Evolutionary conservation across 2,329 filamentous ascomycete species (phyloP).

Genomic region (Verticillium zaregamsianum): DNA sequence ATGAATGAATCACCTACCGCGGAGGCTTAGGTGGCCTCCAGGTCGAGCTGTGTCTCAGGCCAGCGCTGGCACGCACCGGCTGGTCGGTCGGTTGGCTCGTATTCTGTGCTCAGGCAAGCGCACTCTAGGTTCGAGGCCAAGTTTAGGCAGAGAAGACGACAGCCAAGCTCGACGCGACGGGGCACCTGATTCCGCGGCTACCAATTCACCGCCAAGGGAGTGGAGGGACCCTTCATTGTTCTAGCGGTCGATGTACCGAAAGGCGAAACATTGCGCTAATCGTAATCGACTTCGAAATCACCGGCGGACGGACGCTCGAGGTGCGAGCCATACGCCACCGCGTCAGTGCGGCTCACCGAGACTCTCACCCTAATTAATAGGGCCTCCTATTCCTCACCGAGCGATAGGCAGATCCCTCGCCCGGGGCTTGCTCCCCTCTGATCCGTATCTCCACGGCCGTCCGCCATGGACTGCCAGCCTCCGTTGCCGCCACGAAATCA

Average conservation of each 20-base stretch:
- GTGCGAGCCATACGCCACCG: background rate
- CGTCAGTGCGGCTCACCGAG: background rate
- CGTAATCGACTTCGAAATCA: background rate
- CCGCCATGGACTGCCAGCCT: background rate
- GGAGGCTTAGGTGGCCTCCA: background rate
- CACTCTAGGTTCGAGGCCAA: background rate
- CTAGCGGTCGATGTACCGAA: background rate
- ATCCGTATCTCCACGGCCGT: conserved; percentile 2
- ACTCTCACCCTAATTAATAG: background rate
- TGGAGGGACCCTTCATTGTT: background rate
- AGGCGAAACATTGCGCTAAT: background rate
- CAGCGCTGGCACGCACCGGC: background rate
- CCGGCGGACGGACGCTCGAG: background rate
- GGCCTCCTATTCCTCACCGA: background rate
- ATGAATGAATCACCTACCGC: background rate
- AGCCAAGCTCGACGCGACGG: background rate
- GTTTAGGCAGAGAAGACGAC: background rate
- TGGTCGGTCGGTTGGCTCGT: background rate
- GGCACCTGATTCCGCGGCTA: background rate
- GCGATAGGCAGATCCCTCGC: background rate
- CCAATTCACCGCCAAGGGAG: background rate
- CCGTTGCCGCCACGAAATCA: background rate
- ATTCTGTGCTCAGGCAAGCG: background rate
- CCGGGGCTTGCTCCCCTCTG: background rate
- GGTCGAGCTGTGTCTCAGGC: background rate